Evolutionary conservation across 768 basidiomycete species (phyloP).

Genomic region (Boletellus ananas): DNA sequence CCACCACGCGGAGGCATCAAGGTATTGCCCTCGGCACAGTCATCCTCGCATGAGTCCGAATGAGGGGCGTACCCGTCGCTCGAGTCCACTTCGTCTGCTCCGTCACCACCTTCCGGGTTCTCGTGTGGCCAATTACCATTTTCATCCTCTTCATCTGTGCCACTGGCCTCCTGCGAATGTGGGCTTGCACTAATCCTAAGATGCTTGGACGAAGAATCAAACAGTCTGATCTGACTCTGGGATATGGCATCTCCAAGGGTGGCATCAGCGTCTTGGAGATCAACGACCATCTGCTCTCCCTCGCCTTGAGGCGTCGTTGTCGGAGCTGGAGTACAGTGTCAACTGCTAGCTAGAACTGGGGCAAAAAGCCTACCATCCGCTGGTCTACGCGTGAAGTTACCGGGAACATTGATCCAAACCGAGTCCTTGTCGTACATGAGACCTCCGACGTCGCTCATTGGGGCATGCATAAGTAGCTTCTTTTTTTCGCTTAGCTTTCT

Average conservation of each 20-base stretch:
- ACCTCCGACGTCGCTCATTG: conserved; percentile 98
- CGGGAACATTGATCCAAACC: conserved; percentile 96
- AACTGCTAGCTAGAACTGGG: neutral
- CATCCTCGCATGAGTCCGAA: neutral
- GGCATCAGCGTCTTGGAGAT: conserved; percentile 78
- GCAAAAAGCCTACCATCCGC: conserved; percentile 46
- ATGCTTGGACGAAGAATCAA: conserved; percentile 75
- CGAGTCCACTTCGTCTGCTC: conserved; percentile 1
- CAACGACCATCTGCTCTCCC: conserved; percentile 97
- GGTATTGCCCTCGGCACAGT: conserved; percentile 5
- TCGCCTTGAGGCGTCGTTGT: conserved; percentile 79
- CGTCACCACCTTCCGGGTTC: conserved; percentile 5
- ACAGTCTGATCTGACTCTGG: conserved; percentile 75
- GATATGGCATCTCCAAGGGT: conserved; percentile 85
- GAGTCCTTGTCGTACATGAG: conserved; percentile 98
- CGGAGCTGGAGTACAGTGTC: conserved; percentile 41
- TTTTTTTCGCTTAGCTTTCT: conserved; percentile 94
- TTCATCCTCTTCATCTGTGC: conserved; percentile 34
- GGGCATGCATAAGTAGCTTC: conserved; percentile 88
- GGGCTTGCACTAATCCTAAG: conserved; percentile 44
- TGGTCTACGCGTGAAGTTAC: conserved; percentile 83
- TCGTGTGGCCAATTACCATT: conserved; percentile 12
- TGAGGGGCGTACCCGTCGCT: neutral
- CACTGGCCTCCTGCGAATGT: conserved; percentile 31
- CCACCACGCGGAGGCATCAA: conserved; percentile 17